These are phyloP conservation scores for Orbilia oligospora DNA, from an alignment of 2,329 filamentous ascomycete genomes.

Conservation along the genomic window DNA sequence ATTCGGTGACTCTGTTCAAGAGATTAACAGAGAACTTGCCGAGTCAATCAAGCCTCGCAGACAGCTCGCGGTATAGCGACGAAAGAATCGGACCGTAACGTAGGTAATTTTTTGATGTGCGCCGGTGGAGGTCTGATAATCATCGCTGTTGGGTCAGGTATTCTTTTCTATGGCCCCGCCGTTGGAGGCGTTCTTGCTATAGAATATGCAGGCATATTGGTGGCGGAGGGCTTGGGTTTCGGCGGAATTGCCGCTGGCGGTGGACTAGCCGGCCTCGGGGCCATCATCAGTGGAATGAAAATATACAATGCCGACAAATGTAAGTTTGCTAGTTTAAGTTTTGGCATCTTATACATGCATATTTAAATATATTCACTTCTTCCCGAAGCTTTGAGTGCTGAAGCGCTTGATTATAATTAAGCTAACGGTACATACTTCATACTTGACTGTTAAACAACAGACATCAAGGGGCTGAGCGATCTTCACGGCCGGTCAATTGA, in stretches of 20 bases:
- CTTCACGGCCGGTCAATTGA: not conserved
- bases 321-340: constrained; percentile 8
- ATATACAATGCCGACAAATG: not conserved
- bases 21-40: not conserved
- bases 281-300: not conserved
- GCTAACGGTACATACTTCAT: not conserved
- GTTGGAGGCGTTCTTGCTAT: not conserved
- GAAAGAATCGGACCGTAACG: not conserved
- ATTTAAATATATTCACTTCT: no score
- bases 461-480: not conserved
- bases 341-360: not conserved
- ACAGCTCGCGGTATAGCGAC: not conserved
- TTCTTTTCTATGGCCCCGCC: not conserved
- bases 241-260: not conserved
- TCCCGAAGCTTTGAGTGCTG: not conserved
- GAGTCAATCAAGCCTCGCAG: not conserved
- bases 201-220: not conserved
- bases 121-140: not conserved
- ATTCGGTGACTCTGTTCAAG: no score
- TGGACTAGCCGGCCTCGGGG: not conserved
- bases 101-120: not conserved
- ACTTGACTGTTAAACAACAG: no score
- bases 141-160: not conserved
- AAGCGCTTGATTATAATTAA: no score
- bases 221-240: not conserved